A percentile compares a stretch with the other conserved stretches of the same genome.
Evolutionary conservation across 306 rosid genomes (phyloP).

Genomic region (Corylus avellana): DNA sequence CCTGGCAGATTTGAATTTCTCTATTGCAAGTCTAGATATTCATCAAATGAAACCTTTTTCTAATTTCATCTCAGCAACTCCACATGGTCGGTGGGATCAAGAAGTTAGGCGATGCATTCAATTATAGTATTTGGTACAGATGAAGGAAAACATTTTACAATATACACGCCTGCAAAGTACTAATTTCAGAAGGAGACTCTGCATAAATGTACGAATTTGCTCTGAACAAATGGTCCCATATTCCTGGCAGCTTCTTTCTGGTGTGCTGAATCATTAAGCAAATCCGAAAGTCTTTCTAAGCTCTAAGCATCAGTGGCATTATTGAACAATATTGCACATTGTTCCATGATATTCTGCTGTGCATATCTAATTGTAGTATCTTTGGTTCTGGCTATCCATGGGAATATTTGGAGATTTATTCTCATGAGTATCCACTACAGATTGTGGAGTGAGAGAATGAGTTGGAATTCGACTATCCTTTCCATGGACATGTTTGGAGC

Average conservation of each 20-base stretch:
- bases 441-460: slow-evolving; percentile 46
- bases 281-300: neutral
- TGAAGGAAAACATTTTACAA: slow-evolving; percentile 1
- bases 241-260: slow-evolving; percentile 3
- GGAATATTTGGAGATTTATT: slow-evolving; percentile 82
- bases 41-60: too few relatives aligned
- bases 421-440: slow-evolving; percentile 55
- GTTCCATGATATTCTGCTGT: slow-evolving; percentile 8
- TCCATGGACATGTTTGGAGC: slow-evolving; percentile 44
- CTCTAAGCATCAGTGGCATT: slow-evolving; percentile 13
- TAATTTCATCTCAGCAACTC: neutral
- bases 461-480: slow-evolving; percentile 38
- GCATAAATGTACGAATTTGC: slow-evolving; percentile 15
- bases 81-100: neutral
- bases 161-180: neutral
- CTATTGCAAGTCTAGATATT: slow-evolving; percentile 8
- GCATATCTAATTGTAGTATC: slow-evolving; percentile 19
- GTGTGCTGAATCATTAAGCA: neutral
- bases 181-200: slow-evolving; percentile 19
- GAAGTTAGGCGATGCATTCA: neutral
- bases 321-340: neutral
- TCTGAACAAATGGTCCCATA: neutral
- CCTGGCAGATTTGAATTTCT: neutral
- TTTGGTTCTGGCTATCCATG: slow-evolving; percentile 28
- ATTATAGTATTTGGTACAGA: neutral